Evolutionary conservation across 441 rosid genomes (phyloP).

Genomic region (Geranium incanum): DNA sequence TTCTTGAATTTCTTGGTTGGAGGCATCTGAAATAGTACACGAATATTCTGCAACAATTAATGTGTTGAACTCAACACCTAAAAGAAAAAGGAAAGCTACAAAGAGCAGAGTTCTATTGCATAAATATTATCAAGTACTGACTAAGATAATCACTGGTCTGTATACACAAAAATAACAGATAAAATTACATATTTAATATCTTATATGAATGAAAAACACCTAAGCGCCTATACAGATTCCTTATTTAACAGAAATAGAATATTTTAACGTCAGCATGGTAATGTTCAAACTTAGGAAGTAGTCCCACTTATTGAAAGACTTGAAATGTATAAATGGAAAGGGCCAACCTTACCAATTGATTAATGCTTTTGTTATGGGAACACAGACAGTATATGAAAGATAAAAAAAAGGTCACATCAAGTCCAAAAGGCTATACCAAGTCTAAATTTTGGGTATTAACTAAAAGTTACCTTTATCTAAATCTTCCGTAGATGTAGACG

Average conservation of each 20-base stretch:
- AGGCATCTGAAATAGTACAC: constrained; percentile 33
- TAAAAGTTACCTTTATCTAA: constrained; percentile 41
- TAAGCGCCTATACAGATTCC: background rate
- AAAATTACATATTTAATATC: background rate
- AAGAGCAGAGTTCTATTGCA: constrained; percentile 3
- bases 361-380: background rate
- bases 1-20: constrained; percentile 34
- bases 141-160: background rate
- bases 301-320: background rate
- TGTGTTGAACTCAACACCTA: constrained; percentile 14
- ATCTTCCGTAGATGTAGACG: constrained; percentile 79
- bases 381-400: constrained; percentile 1
- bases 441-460: background rate
- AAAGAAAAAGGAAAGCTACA: constrained; percentile 10
- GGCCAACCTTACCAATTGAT: background rate
- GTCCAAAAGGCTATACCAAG: background rate
- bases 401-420: background rate
- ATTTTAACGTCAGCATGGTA: background rate
- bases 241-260: background rate
- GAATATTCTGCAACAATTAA: constrained; percentile 25
- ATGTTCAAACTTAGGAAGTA: background rate
- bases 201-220: background rate
- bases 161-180: background rate
- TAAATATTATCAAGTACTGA: background rate
- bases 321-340: background rate